Evolutionary conservation across 768 basidiomycete genomes (phyloP).

Genomic region (Termitomyces sp.): DNA sequence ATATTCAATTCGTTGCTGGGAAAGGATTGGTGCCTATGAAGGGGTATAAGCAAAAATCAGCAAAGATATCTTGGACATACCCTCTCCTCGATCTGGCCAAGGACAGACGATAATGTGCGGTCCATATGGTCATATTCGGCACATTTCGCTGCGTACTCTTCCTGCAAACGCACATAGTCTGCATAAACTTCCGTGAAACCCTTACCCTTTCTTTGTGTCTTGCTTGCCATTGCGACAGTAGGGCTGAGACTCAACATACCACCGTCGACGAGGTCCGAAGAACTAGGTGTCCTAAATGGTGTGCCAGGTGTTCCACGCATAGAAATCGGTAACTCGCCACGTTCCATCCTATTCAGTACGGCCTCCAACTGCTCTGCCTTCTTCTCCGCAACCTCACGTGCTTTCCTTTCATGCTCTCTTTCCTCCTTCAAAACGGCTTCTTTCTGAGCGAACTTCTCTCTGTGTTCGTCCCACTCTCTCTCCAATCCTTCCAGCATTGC

Average conservation of each 20-base stretch:
- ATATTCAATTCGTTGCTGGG: constrained; percentile 87
- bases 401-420: constrained; percentile 62
- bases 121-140: constrained; percentile 85
- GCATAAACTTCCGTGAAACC: constrained; percentile 94
- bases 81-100: constrained; percentile 83
- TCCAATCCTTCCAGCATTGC: constrained; percentile 79
- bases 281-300: constrained; percentile 35
- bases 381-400: constrained; percentile 68
- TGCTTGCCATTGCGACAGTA: constrained; percentile 81
- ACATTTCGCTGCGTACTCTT: constrained; percentile 71
- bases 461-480: constrained; percentile 71
- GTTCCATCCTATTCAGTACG: constrained; percentile 65
- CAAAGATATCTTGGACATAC: constrained; percentile 46
- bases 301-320: constrained; percentile 43
- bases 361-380: constrained; percentile 65
- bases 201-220: constrained; percentile 75
- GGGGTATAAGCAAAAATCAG: background rate
- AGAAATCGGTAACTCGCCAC: constrained; percentile 64
- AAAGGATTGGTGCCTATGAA: constrained; percentile 77
- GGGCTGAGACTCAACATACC: constrained; percentile 74
- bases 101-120: constrained; percentile 68
- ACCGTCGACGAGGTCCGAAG: constrained; percentile 39
- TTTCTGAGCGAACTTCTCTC: constrained; percentile 60
- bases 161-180: constrained; percentile 83
- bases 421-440: constrained; percentile 66